Evolutionary conservation across 805 yeast genomes (phyloP).

Genomic region (Dipodascopsis uninucleata): DNA sequence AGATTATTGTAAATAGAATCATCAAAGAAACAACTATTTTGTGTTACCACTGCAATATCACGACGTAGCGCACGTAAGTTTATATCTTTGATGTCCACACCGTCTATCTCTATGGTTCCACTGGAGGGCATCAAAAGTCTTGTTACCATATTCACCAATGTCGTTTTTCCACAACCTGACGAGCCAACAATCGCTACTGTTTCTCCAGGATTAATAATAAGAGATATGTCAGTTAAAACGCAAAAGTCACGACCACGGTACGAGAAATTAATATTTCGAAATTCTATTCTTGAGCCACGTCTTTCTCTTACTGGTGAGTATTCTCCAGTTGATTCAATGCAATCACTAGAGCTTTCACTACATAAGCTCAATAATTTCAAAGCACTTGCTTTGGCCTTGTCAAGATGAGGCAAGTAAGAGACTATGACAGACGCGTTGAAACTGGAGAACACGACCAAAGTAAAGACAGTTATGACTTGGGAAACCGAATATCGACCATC

Average conservation of each 20-base stretch:
- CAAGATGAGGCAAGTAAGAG: slow-evolving; percentile 69
- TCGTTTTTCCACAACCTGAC: slow-evolving; percentile 92
- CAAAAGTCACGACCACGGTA: slow-evolving; percentile 10
- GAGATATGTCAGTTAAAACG: slow-evolving; percentile 39
- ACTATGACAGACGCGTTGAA: slow-evolving; percentile 59
- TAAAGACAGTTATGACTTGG: slow-evolving; percentile 65
- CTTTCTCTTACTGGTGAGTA: slow-evolving; percentile 1
- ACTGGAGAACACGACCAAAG: slow-evolving; percentile 70
- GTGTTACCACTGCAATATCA: slow-evolving; percentile 67
- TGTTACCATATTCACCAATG: slow-evolving; percentile 56
- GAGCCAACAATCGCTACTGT: slow-evolving; percentile 71
- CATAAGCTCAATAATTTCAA: slow-evolving; percentile 20
- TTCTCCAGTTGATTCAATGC: slow-evolving; percentile 7
- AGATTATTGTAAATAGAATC: slow-evolving; percentile 73
- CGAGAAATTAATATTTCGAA: slow-evolving; percentile 47
- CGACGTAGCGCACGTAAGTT: slow-evolving; percentile 50
- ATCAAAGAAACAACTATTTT: slow-evolving; percentile 64
- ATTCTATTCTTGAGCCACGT: slow-evolving; percentile 34
- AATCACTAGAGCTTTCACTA: not conserved
- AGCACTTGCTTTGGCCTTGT: slow-evolving; percentile 57
- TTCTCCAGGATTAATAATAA: slow-evolving; percentile 46
- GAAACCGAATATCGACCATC: slow-evolving; percentile 50
- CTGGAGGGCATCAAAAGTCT: slow-evolving; percentile 47
- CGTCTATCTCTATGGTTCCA: slow-evolving; percentile 46
- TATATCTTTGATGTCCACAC: slow-evolving; percentile 46